Conservation (phyloP, 2,329 filamentous ascomycete species). For the Penicillium sp. region DNA sequence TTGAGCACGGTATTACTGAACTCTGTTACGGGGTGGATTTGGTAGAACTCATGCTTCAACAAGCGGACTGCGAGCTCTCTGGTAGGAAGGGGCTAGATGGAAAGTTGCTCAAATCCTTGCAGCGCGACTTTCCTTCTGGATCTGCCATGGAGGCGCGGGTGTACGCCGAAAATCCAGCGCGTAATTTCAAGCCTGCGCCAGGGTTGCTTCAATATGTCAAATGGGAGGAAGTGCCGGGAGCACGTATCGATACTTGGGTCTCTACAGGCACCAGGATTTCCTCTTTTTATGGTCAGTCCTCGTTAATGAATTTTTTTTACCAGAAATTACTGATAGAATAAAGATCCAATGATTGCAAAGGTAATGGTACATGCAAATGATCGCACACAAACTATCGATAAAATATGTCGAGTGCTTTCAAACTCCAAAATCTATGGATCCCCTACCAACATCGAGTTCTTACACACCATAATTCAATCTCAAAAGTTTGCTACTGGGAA, state of each 20-base stretch:
- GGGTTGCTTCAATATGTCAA: conserved; percentile 56
- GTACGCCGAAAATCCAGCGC: conserved; percentile 57
- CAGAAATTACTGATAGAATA: no score
- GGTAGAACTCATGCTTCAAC: conserved; percentile 54
- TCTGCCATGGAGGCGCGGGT: conserved; percentile 52
- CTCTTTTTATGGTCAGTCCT: conserved; percentile 49
- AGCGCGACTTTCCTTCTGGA: conserved; percentile 42
- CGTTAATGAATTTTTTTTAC: no score
- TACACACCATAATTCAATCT: conserved; percentile 51
- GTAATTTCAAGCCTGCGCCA: conserved; percentile 56
- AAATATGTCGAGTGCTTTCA: conserved; percentile 42
- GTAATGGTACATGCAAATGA: conserved; percentile 52
- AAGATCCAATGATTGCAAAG: conserved; percentile 56
- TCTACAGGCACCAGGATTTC: conserved; percentile 55
- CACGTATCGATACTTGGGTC: conserved; percentile 63
- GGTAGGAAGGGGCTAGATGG: conserved; percentile 43
- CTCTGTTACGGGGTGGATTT: conserved; percentile 53
- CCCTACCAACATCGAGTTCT: conserved; percentile 56
- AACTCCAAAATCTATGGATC: conserved; percentile 50
- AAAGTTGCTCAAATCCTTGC: conserved; percentile 39
- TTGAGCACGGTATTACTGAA: conserved; percentile 58
- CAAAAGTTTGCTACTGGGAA: conserved; percentile 43
- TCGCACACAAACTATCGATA: conserved; percentile 41
- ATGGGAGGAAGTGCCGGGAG: conserved; percentile 48
- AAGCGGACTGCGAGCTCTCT: conserved; percentile 51